These are phyloP conservation scores for Mortierella sp. DNA, from an alignment of 371 early-diverging fungal species.

Conservation along the genomic window DNA sequence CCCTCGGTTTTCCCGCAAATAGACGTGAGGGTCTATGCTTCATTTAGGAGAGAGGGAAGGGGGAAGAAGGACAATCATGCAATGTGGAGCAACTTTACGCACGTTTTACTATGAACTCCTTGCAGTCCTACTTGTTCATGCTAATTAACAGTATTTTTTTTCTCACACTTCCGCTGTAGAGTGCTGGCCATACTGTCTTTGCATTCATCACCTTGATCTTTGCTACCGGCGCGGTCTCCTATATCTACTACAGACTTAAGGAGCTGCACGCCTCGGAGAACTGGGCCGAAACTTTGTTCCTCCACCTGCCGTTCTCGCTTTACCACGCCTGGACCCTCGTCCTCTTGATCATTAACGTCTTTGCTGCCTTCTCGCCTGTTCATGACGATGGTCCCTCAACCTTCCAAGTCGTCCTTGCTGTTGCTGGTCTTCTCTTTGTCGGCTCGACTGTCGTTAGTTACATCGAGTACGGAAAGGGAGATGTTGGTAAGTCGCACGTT, in stretches of 20 bases:
- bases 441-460: constrained; percentile 71
- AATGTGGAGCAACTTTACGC: not conserved
- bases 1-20: not conserved
- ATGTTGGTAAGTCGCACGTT: constrained; percentile 53
- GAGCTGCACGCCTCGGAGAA: constrained; percentile 57
- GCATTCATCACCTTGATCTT: constrained; percentile 56
- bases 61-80: not conserved
- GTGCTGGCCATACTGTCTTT: constrained; percentile 54
- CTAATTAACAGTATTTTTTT: not conserved
- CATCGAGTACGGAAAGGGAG: constrained; percentile 77
- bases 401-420: constrained; percentile 64
- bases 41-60: too few relatives aligned
- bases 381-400: constrained; percentile 61
- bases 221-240: constrained; percentile 56
- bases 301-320: constrained; percentile 81
- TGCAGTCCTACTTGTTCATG: not conserved
- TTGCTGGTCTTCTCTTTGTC: constrained; percentile 67
- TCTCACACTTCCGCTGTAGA: constrained; percentile 16
- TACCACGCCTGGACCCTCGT: constrained; percentile 80
- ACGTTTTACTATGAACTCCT: too few relatives aligned
- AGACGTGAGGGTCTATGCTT: not conserved
- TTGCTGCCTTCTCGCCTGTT: constrained; percentile 67
- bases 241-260: constrained; percentile 63
- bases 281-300: constrained; percentile 65
- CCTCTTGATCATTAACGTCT: constrained; percentile 67